Evolutionary conservation across 2,329 filamentous ascomycete species (phyloP), one percentile per base, ranked within the genome.

Genomic region (Penicillium concentricum): DNA sequence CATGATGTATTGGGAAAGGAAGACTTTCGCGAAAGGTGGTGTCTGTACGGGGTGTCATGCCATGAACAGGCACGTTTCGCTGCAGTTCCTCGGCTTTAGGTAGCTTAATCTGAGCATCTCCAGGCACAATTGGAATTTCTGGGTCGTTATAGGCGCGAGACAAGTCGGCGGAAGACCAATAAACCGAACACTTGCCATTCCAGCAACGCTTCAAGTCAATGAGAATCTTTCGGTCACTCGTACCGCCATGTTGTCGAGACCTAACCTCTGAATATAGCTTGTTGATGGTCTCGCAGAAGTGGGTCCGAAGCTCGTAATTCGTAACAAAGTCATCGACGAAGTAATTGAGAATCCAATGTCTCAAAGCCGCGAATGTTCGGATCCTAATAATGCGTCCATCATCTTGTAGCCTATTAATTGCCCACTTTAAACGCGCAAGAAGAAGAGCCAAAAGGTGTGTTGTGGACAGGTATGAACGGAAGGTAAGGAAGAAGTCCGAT

Each of bases 281-380:
- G 71, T 97, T 97, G 57, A 97, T 81, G 9, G 92, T 81, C 32
- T 86, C 81, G 74, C 93, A 97, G 70, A 97, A 97, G 16, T 85
- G 84, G 5, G 84, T 79, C 9, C 93, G 87, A 32, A 97, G 79
- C 43, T 84, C 79, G 69, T 88, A 87, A 69, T 92, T 86, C 24
- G 88, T 76, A 39, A 95, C 85, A 71, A 96, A 99, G 71, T 99
- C 94, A 70, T 99, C 94, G 54, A 90, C 83, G 65, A 97, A 99
- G 74, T 99, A 99, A 73, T 99, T 99, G 60, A 99, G 77, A 56
- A 97, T 92, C 94, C 94, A 99, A 74, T 99, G 94, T 55, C 94
- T 87, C 43, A 97, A 82, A 8, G 94, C 94, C 26, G 97, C 94
- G 77, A 97, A 99, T 0, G 92, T 95, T 41, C 94, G 86, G 16